Evolutionary conservation across 768 basidiomycete species (phyloP), one percentile per base, ranked within the genome.

Genomic region (Tulasnella sp.): DNA sequence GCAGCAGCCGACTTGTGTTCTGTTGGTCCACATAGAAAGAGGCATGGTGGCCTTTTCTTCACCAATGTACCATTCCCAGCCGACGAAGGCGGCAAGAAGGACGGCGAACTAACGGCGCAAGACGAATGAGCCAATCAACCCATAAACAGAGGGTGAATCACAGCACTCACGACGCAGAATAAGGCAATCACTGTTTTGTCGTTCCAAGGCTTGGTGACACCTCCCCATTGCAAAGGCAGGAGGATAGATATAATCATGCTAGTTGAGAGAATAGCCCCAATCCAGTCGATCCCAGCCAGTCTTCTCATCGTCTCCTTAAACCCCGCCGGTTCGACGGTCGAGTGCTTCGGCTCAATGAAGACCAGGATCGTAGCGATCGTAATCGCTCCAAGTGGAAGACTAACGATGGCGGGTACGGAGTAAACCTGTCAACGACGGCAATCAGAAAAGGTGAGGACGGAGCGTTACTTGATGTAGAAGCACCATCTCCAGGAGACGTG

Each of bases 141-240:
- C 37, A 37, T 37, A 28, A 37, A 6, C 22, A 60, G 72, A 37
- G 34, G 1, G 4, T 24, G 28, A 34, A 24, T 20, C 5, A 69
- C 20, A 3, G 0, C 8, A 48, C 31, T 22, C 60, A 80, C 46
- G 44, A 64, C 80, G 46, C 64, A 72, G 72, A 81, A 82, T 48
- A 83, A 84, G 18, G 85, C 86, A 75, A 88, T 85, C 78, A 86
- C 87, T 12, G 82, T 81, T 2, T 81, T 84, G 76, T 85, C 84
- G 77, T 80, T 80, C 88, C 88, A 89, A 0, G 87, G 84, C 80
- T 87, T 86, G 42, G 84, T 82, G 81, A 87, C 86, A 3, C 88
- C 88, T 37, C 88, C 88, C 86, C 86, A 87, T 64, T 86, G 85
- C 8, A 88, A 83, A 28, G 88, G 86, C 14, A 88, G 84, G 40